Evolutionary conservation across 2,329 filamentous ascomycete species (phyloP).

Genomic region (Venturia carpophila): DNA sequence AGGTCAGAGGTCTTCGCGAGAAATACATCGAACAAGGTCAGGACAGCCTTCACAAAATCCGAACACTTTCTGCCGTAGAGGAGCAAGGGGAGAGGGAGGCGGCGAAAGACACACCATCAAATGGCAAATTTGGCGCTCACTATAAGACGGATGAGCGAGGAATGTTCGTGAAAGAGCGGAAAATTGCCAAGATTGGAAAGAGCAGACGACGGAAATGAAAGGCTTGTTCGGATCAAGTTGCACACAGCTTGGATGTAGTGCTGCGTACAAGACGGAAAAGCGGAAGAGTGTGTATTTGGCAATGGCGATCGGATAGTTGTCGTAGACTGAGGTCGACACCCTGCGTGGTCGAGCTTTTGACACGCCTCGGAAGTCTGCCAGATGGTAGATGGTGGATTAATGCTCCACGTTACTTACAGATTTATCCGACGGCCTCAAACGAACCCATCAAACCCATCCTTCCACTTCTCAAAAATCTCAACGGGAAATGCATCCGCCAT

Average conservation of each 20-base stretch:
- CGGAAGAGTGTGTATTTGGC: too few species aligned
- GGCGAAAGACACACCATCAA: not conserved
- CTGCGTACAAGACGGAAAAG: too few species aligned
- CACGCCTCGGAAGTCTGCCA: too few species aligned
- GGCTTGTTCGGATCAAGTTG: not conserved
- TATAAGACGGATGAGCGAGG: not conserved
- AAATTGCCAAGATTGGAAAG: not conserved
- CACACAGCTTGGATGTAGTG: not conserved
- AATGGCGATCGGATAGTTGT: too few species aligned
- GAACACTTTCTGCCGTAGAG: not conserved
- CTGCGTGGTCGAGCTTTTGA: too few species aligned
- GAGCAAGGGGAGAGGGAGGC: not conserved
- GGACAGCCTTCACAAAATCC: not conserved
- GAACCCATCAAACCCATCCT: not conserved
- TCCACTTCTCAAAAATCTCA: not conserved
- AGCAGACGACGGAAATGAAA: not conserved
- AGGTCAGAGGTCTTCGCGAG: not conserved
- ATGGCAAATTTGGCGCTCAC: not conserved
- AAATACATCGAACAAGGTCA: not conserved
- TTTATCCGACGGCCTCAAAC: not conserved
- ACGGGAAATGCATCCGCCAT: not conserved
- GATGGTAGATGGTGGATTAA: too few species aligned
- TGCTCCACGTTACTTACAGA: too few species aligned
- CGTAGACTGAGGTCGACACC: too few species aligned
- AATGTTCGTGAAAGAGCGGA: not conserved